A percentile compares a stretch with the other conserved stretches of the same genome.
Evolutionary conservation across 768 basidiomycete species (phyloP).

Genomic region (Naganishia friedmannii): DNA sequence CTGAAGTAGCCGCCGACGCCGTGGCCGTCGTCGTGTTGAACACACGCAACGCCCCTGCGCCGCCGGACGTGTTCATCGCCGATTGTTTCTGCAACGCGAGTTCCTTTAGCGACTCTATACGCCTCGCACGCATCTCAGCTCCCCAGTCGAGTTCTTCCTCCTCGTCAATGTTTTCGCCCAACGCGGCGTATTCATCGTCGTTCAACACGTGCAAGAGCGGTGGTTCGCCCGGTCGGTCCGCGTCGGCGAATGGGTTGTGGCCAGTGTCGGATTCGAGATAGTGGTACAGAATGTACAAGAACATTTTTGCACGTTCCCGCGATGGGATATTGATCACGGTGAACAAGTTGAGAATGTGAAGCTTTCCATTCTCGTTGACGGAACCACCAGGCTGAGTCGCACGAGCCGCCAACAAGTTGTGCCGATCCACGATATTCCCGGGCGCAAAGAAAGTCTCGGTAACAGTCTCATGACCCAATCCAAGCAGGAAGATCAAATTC

Average conservation of each 20-base stretch:
- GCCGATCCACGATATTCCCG: constrained; percentile 54
- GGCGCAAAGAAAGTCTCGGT: constrained; percentile 61
- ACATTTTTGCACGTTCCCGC: constrained; percentile 68
- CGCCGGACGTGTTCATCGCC: constrained; percentile 13
- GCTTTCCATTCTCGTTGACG: constrained; percentile 34
- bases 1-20: constrained; percentile 16
- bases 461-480: constrained; percentile 33
- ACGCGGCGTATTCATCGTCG: constrained; percentile 57
- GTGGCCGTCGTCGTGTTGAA: constrained; percentile 1
- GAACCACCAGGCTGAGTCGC: neutral
- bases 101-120: constrained; percentile 61
- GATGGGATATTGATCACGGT: constrained; percentile 65
- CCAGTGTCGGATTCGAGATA: constrained; percentile 67
- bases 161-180: constrained; percentile 73
- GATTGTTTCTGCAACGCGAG: constrained; percentile 25
- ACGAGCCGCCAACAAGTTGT: constrained; percentile 14
- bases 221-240: constrained; percentile 60
- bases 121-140: constrained; percentile 65
- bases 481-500: constrained; percentile 66
- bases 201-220: constrained; percentile 47
- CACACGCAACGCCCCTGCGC: neutral
- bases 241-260: constrained; percentile 65
- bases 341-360: constrained; percentile 73
- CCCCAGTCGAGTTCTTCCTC: constrained; percentile 76
- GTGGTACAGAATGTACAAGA: constrained; percentile 78